phyloP scores from a whole-genome alignment of 2,329 filamentous ascomycete species.

The Curvularia verruculosa region DNA sequence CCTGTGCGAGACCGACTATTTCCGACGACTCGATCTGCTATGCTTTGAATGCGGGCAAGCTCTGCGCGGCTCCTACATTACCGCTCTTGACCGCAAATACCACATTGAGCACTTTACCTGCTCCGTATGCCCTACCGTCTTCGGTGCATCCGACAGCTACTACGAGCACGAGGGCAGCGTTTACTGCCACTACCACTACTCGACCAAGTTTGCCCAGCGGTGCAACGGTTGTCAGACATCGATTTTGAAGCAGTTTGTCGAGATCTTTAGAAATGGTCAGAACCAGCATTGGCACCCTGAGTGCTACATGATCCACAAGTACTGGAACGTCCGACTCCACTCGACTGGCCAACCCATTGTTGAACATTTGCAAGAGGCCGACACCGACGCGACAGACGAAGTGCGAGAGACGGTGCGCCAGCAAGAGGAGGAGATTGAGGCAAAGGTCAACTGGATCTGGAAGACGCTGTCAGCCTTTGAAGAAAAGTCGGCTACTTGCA shows the following conservation, averaged over 20 bases:
- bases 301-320: constrained; percentile 99
- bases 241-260: constrained; percentile 98
- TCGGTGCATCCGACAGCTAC: constrained; percentile 97
- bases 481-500: constrained; percentile 96
- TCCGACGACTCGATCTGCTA: constrained; percentile 85
- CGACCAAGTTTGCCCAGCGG: constrained; percentile 92
- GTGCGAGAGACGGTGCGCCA: constrained; percentile 77
- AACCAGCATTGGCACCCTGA: constrained; percentile 99
- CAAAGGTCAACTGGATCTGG: constrained; percentile 98
- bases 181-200: constrained; percentile 99
- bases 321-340: constrained; percentile 92
- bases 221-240: constrained; percentile 97
- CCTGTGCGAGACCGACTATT: constrained; percentile 96
- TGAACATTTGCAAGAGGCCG: constrained; percentile 44
- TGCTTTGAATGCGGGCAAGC: constrained; percentile 93
- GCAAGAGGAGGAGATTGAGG: constrained; percentile 93
- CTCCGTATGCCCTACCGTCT: constrained; percentile 95
- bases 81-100: constrained; percentile 95
- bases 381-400: constrained; percentile 66
- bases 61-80: constrained; percentile 95
- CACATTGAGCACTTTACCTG: constrained; percentile 98
- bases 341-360: constrained; percentile 50
- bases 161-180: constrained; percentile 97
- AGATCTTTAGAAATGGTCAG: constrained; percentile 96
- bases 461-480: constrained; percentile 96